Conservation (phyloP, 768 basidiomycete species). For the Saitozyma sp. region DNA sequence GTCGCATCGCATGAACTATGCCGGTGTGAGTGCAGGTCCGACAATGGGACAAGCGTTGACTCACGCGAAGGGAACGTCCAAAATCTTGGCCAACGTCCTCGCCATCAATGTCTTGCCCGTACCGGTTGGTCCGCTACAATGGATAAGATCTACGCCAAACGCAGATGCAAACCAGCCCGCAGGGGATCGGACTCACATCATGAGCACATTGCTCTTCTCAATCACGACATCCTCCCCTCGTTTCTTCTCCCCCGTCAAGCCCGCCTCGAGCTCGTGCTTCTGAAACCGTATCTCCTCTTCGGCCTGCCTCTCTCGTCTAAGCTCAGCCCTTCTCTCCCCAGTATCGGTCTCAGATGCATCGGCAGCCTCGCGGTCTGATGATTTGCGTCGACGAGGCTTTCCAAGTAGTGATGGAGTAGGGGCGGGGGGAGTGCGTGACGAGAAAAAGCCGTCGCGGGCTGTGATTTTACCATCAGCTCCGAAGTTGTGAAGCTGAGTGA, state of each 20-base stretch:
- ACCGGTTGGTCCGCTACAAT: slow-evolving; percentile 47
- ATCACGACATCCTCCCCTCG: slow-evolving; percentile 53
- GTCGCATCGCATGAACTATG: slow-evolving; percentile 68
- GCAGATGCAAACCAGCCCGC: not conserved
- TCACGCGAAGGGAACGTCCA: slow-evolving; percentile 88
- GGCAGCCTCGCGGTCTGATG: no score
- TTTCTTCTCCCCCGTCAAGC: slow-evolving; percentile 11
- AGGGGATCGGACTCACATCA: slow-evolving; percentile 63
- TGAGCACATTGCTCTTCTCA: slow-evolving; percentile 94
- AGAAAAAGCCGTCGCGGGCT: slow-evolving; percentile 44
- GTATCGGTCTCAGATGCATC: no score
- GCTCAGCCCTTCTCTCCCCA: no score
- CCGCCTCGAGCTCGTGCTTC: slow-evolving; percentile 7
- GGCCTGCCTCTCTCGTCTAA: not conserved
- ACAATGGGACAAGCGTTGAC: not conserved
- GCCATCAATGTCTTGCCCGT: slow-evolving; percentile 85
- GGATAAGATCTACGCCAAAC: slow-evolving; percentile 4
- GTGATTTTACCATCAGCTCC: slow-evolving; percentile 1
- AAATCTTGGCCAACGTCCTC: slow-evolving; percentile 82
- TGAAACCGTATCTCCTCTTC: slow-evolving; percentile 8
- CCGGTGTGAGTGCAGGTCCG: slow-evolving; percentile 56
- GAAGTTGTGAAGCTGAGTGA: not conserved
- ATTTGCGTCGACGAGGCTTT: slow-evolving; percentile 6
- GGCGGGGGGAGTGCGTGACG: slow-evolving; percentile 9
- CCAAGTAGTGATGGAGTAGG: slow-evolving; percentile 18